Evolutionary conservation across 805 yeast species (phyloP), one percentile per base, ranked within the genome.

Genomic region (Wickerhamiella occidentalis): DNA sequence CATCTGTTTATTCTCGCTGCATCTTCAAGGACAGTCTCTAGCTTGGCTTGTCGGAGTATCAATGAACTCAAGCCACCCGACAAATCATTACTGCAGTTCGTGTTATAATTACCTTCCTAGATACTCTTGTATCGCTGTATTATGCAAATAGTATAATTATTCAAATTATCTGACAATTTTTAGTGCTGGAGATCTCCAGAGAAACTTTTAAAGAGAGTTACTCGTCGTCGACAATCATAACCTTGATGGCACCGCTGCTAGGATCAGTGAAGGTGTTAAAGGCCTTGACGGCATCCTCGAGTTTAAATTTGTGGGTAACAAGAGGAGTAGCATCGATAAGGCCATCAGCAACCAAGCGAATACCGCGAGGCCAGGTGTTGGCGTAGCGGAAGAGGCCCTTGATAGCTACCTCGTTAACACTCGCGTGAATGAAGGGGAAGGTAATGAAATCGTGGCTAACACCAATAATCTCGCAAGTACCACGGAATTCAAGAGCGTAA

Each of bases 351-450:
- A 76, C 64, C 52, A 76, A 61, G 26, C 73, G 68, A 53, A 76
- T 75, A 11, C 71, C 75, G n/a, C 75, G 67, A 17, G 79, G 79
- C 78, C 79, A 76, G 18, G 78, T 69, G 56, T 73, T 75, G 51
- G 73, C 71, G 61, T 76, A 76, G 55, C 80, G 67, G 66, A 74
- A 75, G 59, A 74, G 71, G 53, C 72, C 73, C 59, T 67, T 71
- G 55, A 75, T 65, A 47, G 71, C 73, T 56, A 74, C 70, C 56
- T 76, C 80, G 55, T 74, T 75, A 45, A 73, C 68, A 13, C 76
- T 70, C 40, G 72, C 61, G 52, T 73, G 75, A 78, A 74, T 74
- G 66, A 75, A 74, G 52, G 79, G 79, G 59, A 76, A 67, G 45
- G 64, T 67, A 60, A 73, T 68, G 48, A 63, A 64, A 50, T 68